These are phyloP conservation scores for Leccinellum rugosiceps DNA, from an alignment of 768 basidiomycete species.

Conservation along the genomic window DNA sequence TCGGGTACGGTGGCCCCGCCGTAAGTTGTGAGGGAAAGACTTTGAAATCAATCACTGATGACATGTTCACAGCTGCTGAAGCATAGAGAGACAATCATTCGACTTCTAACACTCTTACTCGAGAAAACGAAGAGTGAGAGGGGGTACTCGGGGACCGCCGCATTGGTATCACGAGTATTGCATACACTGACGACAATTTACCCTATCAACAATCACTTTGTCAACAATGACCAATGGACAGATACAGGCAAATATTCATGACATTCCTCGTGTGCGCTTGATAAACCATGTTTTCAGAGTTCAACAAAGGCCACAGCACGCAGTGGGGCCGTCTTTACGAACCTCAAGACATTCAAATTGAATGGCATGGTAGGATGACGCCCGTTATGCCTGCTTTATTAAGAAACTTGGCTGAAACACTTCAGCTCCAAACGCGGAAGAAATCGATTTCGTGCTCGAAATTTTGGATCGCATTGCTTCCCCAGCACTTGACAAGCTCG, in stretches of 20 bases:
- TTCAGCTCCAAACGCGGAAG: constrained; percentile 49
- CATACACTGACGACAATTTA: constrained; percentile 75
- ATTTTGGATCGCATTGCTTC: constrained; percentile 66
- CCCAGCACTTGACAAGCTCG: constrained; percentile 67
- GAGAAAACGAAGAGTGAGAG: constrained; percentile 86
- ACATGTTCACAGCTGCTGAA: constrained; percentile 54
- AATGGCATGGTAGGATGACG: constrained; percentile 73
- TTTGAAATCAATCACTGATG: neutral
- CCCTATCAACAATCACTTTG: constrained; percentile 72
- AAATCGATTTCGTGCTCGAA: constrained; percentile 78
- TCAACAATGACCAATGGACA: constrained; percentile 80
- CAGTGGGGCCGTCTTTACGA: constrained; percentile 84
- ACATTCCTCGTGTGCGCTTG: neutral
- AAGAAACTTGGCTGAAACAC: constrained; percentile 8
- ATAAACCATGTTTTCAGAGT: constrained; percentile 39
- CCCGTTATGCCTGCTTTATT: neutral
- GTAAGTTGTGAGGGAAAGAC: constrained; percentile 37
- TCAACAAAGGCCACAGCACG: constrained; percentile 57
- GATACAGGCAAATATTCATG: constrained; percentile 53
- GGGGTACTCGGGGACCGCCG: constrained; percentile 78
- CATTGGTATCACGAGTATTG: constrained; percentile 71
- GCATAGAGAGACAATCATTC: constrained; percentile 62
- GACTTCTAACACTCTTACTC: constrained; percentile 60
- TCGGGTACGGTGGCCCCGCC: constrained; percentile 66
- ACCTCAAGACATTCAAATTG: constrained; percentile 72